phyloP scores from a whole-genome alignment of 2,329 filamentous ascomycete genomes.

The Lecanoromycetidae sp. region DNA sequence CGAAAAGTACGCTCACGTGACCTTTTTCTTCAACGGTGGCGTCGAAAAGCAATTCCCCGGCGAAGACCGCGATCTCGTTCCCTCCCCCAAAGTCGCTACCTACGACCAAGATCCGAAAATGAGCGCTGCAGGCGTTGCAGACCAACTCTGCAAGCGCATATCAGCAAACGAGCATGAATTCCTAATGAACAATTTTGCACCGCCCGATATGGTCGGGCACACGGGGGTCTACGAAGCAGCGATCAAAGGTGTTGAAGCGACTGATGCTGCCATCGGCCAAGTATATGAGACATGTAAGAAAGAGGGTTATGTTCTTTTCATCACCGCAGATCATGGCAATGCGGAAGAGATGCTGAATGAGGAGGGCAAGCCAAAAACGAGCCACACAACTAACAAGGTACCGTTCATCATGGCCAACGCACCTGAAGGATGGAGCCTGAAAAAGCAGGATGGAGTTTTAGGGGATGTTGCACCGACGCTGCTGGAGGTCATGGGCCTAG shows the following conservation, averaged over 20 bases:
- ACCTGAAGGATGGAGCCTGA: conserved; percentile 74
- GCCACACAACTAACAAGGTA: conserved; percentile 95
- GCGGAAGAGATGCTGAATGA: conserved; percentile 98
- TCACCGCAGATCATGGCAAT: conserved; percentile 90
- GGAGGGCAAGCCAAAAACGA: conserved; percentile 93
- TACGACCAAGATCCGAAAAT: conserved; percentile 94
- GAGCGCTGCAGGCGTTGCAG: conserved; percentile 80
- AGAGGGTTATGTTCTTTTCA: conserved; percentile 83
- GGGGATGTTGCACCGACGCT: conserved; percentile 96
- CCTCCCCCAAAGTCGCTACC: conserved; percentile 87
- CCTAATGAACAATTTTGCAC: conserved; percentile 99
- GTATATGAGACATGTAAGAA: conserved; percentile 92
- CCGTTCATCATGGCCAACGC: conserved; percentile 98
- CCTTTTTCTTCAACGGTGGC: conserved; percentile 99
- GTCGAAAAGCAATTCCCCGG: conserved; percentile 92
- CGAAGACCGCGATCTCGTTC: conserved; percentile 85
- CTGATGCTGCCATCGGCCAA: conserved; percentile 84
- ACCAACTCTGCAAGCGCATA: conserved; percentile 81
- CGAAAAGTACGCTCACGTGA: conserved; percentile 98
- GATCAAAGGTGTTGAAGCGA: conserved; percentile 69
- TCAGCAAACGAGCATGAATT: conserved; percentile 81
- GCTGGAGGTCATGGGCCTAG: conserved; percentile 78
- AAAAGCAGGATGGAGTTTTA: conserved; percentile 70
- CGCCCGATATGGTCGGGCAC: conserved; percentile 98
- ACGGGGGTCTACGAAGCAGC: conserved; percentile 95